Evolutionary conservation across 2,329 filamentous ascomycete genomes (phyloP), one percentile per base, ranked within the genome.

Genomic region (Aspergillus uvarum): DNA sequence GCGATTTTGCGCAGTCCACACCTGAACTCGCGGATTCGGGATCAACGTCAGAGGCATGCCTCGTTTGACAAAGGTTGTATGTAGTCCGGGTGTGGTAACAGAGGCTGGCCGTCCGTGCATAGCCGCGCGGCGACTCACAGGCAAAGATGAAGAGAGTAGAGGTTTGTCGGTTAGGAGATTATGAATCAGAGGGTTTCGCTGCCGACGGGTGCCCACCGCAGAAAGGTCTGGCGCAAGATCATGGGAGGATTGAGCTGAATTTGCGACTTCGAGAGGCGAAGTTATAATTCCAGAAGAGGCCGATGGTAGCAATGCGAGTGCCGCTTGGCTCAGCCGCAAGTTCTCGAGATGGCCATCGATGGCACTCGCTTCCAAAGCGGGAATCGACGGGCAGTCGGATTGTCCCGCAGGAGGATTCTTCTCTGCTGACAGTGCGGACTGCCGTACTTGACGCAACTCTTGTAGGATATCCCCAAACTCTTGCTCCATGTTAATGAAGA

Each of bases 151-250:
- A 1, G 95, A 98, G 65, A 92, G 89, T 14, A 93, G 85, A 0
- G 95, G 94, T 70, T 96, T 96, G 77, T 99, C 95, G 2, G 95
- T 99, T 10, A 99, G 83, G 1, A 99, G 85, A 69, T 97, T 98
- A 76, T 99, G 92, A 50, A 99, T 95, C 1, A 99, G 81, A 0
- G 93, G 92, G 68, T 99, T 99, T 70, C 85, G 85, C 59, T 86
- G 84, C 75, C 83, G 79, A 74, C 83, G 81, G 56, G 84, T 86
- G 59, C 80, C 80, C 60, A 86, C 80, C 53, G 82, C 80, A 5
- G 80, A 77, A 8, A 74, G 64, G 56, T 77, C 75, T 26, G 71
- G 60, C 3, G 61, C 61, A 14, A 69, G 60, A 10, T 68, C 63
- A 42, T 70, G 64, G 1, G 71, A 63, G 38, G 68, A 63, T 24